Evolutionary conservation across 1,284 basidiomycete species (phyloP).

Genomic region (Cutaneotrichosporon sp.): DNA sequence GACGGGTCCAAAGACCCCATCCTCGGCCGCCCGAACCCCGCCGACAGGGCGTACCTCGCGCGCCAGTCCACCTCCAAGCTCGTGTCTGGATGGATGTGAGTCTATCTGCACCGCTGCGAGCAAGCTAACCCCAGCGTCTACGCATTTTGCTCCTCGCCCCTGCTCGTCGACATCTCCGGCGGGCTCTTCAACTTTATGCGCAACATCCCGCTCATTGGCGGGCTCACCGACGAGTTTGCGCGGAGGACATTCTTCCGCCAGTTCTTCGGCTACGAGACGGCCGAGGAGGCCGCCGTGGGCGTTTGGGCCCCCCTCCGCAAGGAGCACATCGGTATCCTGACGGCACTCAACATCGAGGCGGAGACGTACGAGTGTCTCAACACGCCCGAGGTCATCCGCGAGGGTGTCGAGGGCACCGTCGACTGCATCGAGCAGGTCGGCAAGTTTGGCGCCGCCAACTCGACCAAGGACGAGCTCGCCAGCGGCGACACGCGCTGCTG

Average conservation of each 20-base stretch:
- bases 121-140: neutral
- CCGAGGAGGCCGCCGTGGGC: neutral
- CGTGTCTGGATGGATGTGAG: conserved; percentile 6
- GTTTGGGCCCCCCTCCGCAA: neutral
- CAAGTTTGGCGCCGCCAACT: neutral
- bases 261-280: conserved; percentile 3
- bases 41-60: neutral
- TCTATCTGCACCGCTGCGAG: too few species aligned
- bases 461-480: neutral
- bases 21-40: conserved; percentile 8
- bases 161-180: neutral
- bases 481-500: conserved; percentile 5
- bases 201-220: neutral
- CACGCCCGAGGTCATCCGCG: neutral
- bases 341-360: neutral
- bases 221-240: neutral
- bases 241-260: conserved; percentile 10
- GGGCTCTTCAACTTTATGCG: neutral
- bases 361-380: neutral
- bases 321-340: neutral
- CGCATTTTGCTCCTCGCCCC: conserved; percentile 1
- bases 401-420: neutral
- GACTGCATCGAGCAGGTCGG: neutral
- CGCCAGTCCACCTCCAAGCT: neutral
- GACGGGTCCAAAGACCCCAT: conserved; percentile 1